A percentile compares a stretch with the other conserved stretches of the same genome.
These are phyloP conservation scores for Candida pseudocylindracea DNA, from an alignment of 1,139 yeast genomes.

Conservation along the genomic window DNA sequence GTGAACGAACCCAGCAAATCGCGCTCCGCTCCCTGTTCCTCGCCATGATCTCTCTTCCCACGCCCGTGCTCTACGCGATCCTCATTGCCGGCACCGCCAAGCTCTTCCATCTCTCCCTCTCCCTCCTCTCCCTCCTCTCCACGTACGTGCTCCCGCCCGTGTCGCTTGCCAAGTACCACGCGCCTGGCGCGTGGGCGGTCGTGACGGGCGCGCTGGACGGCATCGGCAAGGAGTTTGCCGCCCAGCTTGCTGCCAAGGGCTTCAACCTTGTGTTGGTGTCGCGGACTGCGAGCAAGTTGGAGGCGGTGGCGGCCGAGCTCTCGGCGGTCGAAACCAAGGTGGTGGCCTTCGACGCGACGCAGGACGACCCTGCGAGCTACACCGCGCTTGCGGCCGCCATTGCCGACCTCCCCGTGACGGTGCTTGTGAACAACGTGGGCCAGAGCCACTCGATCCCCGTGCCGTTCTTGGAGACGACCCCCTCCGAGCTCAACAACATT, in stretches of 20 bases:
- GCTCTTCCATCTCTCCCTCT: too few species aligned
- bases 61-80: too few species aligned
- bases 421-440: conserved; percentile 84
- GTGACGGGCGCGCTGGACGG: conserved; percentile 97
- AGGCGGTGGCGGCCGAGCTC: conserved; percentile 41
- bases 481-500: conserved; percentile 52
- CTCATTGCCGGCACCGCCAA: too few species aligned
- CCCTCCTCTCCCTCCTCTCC: too few species aligned
- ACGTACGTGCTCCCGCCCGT: too few species aligned
- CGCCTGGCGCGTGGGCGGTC: conserved; percentile 53
- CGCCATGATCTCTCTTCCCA: too few species aligned
- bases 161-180: too few species aligned
- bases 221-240: conserved; percentile 79
- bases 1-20: too few species aligned
- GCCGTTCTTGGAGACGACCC: conserved; percentile 65
- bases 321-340: conserved; percentile 36
- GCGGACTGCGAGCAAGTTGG: conserved; percentile 63
- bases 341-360: conserved; percentile 63
- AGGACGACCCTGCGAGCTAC: conserved; percentile 32
- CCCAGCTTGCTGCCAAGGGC: conserved; percentile 69
- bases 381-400: conserved; percentile 21
- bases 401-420: conserved; percentile 33
- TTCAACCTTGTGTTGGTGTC: conserved; percentile 69
- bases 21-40: too few species aligned
- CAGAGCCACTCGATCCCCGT: conserved; percentile 90